Evolutionary conservation across 352 stramenopile species (phyloP).

Genomic region (Globisporangium solare): DNA sequence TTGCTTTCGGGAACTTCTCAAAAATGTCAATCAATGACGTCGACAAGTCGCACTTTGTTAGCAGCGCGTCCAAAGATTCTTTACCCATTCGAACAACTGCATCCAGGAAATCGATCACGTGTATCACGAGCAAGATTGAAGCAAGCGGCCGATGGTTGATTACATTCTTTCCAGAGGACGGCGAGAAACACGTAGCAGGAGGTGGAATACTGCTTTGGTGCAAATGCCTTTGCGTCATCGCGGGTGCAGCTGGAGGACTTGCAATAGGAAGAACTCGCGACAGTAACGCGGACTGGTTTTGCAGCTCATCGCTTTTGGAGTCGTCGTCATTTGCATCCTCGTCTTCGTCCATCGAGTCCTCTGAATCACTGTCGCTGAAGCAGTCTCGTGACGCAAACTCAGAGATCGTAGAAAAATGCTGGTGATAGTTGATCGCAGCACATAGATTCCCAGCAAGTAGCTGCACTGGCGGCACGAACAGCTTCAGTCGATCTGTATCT

Average conservation of each 20-base stretch:
- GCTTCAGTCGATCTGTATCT: constrained; percentile 33
- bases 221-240: constrained; percentile 10
- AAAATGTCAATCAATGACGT: constrained; percentile 68
- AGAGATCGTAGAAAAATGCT: constrained; percentile 67
- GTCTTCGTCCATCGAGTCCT: constrained; percentile 35
- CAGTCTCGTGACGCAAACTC: constrained; percentile 69
- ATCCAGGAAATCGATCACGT: constrained; percentile 65
- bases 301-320: constrained; percentile 7
- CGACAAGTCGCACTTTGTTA: constrained; percentile 50
- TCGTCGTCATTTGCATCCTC: constrained; percentile 5
- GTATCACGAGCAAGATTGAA: constrained; percentile 55
- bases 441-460: constrained; percentile 54
- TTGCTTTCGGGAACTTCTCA: constrained; percentile 63
- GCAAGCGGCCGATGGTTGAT: constrained; percentile 60
- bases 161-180: constrained; percentile 40
- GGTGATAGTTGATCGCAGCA: constrained; percentile 70
- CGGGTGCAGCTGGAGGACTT: background rate
- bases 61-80: constrained; percentile 47
- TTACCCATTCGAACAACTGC: constrained; percentile 55
- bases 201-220: constrained; percentile 12
- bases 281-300: constrained; percentile 10
- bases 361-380: constrained; percentile 74
- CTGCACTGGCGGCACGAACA: constrained; percentile 47
- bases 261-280: constrained; percentile 10
- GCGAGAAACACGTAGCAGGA: constrained; percentile 29